These are phyloP conservation scores for Populus hybrid DNA, from an alignment of 441 rosid genomes.

Conservation along the genomic window DNA sequence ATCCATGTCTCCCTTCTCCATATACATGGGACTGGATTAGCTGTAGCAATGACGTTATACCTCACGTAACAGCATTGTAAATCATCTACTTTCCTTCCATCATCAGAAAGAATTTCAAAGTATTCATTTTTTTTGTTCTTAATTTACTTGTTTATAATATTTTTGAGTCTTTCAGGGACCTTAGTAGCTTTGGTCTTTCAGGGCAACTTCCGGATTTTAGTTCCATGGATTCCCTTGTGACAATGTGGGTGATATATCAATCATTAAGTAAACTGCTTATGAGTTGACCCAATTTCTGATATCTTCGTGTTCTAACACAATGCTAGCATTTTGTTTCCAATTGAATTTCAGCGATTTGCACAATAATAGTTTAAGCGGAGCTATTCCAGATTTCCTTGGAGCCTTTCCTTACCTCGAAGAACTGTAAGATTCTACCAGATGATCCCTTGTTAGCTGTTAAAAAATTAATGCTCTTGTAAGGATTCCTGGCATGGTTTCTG, in stretches of 20 bases:
- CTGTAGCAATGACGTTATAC: constrained; percentile 27
- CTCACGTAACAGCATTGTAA: constrained; percentile 44
- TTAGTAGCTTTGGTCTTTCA: constrained; percentile 26
- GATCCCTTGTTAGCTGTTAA: too few relatives aligned
- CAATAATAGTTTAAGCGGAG: too few relatives aligned
- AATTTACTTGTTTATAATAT: background rate
- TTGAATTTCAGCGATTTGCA: too few relatives aligned
- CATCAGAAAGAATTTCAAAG: background rate
- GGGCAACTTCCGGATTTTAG: constrained; percentile 43
- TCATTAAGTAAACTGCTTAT: constrained; percentile 25
- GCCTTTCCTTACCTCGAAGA: too few relatives aligned
- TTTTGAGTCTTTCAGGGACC: constrained; percentile 27
- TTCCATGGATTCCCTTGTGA: constrained; percentile 37
- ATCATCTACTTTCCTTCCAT: background rate
- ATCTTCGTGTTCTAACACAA: too few relatives aligned
- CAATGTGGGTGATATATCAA: constrained; percentile 1
- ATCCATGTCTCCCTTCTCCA: constrained; percentile 44
- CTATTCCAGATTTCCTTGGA: too few relatives aligned
- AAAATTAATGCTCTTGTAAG: too few relatives aligned
- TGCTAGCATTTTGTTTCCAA: too few relatives aligned
- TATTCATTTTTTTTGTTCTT: background rate
- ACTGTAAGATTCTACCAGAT: too few relatives aligned
- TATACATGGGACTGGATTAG: constrained; percentile 45
- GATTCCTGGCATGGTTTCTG: too few relatives aligned
- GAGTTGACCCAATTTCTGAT: background rate